Evolutionary conservation across 129 eudicot genomes (phyloP).

Genomic region (Artemisia annua): DNA sequence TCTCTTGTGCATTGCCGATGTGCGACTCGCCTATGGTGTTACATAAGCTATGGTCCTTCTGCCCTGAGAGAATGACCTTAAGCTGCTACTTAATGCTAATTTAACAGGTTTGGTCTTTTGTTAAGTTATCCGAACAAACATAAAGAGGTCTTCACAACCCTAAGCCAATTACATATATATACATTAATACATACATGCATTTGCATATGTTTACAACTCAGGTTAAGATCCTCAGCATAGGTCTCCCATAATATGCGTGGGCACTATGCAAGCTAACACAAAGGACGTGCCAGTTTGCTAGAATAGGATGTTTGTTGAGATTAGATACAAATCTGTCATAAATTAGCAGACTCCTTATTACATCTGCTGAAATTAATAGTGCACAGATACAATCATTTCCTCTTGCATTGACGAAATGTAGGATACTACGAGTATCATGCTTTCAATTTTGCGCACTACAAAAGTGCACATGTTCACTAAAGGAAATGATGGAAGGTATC

Average conservation of each 20-base stretch:
- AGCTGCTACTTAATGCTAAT: too few relatives aligned
- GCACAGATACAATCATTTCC: constrained; percentile 8
- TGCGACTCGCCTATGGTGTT: too few relatives aligned
- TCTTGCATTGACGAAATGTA: not conserved
- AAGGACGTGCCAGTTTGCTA: not conserved
- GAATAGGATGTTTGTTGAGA: not conserved
- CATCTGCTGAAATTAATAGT: not conserved
- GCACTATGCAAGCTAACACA: not conserved
- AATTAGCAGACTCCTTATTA: not conserved
- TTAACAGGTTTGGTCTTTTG: too few relatives aligned
- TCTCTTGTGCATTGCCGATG: too few relatives aligned
- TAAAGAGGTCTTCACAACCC: too few relatives aligned
- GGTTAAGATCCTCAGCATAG: not conserved
- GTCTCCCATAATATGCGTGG: not conserved
- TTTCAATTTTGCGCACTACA: not conserved
- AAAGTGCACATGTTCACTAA: not conserved
- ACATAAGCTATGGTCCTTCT: too few relatives aligned
- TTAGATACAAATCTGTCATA: constrained; percentile 16
- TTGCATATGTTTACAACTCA: too few relatives aligned
- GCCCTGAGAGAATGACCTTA: too few relatives aligned
- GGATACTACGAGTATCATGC: not conserved
- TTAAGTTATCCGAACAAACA: too few relatives aligned
- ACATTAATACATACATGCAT: too few relatives aligned
- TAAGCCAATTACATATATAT: too few relatives aligned
- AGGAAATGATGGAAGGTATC: not conserved